Percentiles rank a stretch among this genome's conserved stretches.
phyloP scores from a whole-genome alignment of 2,329 filamentous ascomycete genomes.

The Penicillium brevicompactum region DNA sequence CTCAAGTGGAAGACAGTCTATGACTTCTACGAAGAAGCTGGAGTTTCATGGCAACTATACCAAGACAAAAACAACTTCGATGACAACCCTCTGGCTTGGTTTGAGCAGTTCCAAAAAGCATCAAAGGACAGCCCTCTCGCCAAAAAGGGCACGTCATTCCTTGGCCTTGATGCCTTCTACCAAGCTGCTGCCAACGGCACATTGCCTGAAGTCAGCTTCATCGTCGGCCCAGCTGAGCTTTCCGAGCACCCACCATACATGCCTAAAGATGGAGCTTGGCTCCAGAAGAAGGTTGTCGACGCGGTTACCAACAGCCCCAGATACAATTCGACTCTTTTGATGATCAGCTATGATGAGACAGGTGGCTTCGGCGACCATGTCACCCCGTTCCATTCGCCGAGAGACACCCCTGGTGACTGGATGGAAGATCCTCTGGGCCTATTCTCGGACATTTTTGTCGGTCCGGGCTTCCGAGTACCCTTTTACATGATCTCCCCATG shows the following conservation, averaged over 20 bases:
- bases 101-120: conserved; percentile 55
- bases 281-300: conserved; percentile 56
- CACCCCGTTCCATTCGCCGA: conserved; percentile 52
- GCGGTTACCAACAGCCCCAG: conserved; percentile 53
- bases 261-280: conserved; percentile 58
- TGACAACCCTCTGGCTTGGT: conserved; percentile 58
- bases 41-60: conserved; percentile 55
- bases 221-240: conserved; percentile 53
- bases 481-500: conserved; percentile 60
- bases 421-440: conserved; percentile 48
- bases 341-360: conserved; percentile 57
- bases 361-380: conserved; percentile 61
- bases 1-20: conserved; percentile 57
- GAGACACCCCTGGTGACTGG: conserved; percentile 57
- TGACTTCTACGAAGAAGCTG: conserved; percentile 52
- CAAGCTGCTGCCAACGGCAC: conserved; percentile 53
- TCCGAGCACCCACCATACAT: conserved; percentile 58
- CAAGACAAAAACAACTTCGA: conserved; percentile 57
- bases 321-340: conserved; percentile 53
- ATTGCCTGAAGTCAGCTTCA: conserved; percentile 55
- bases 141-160: conserved; percentile 50
- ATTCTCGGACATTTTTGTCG: conserved; percentile 47
- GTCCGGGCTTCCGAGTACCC: conserved; percentile 54
- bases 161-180: conserved; percentile 55
- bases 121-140: conserved; percentile 44